Evolutionary conservation across 2,329 filamentous ascomycete species (phyloP).

Genomic region (Alternaria triticina): DNA sequence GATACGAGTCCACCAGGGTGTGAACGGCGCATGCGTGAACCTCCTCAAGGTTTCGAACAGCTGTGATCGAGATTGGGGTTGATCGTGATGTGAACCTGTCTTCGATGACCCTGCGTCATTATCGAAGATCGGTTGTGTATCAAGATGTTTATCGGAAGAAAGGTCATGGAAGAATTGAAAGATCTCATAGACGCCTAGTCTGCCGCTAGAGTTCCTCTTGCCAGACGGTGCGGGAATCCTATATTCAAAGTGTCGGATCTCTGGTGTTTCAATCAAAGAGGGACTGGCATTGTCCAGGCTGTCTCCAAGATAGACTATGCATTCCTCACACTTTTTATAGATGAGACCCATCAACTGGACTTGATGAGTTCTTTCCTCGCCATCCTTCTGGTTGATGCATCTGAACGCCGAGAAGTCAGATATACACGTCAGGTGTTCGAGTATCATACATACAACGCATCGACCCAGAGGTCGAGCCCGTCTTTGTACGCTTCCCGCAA

Average conservation of each 20-base stretch:
- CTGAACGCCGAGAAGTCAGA: background rate
- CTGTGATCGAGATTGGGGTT: background rate
- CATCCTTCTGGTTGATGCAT: slow-evolving; percentile 27
- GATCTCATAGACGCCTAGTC: background rate
- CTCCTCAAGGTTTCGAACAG: slow-evolving; percentile 14
- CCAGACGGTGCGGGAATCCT: background rate
- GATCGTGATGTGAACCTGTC: background rate
- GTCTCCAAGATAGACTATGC: slow-evolving; percentile 21
- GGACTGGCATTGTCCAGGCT: background rate
- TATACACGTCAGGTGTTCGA: background rate
- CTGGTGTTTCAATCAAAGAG: background rate
- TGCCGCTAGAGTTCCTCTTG: background rate
- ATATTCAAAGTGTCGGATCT: background rate
- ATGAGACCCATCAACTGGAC: slow-evolving; percentile 26
- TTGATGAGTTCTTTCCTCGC: slow-evolving; percentile 20
- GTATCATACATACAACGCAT: slow-evolving; percentile 15
- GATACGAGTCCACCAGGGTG: slow-evolving; percentile 23
- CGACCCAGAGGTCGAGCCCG: slow-evolving; percentile 18
- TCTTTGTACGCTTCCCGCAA: slow-evolving; percentile 8
- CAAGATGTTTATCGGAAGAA: background rate
- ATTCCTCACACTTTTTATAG: slow-evolving; percentile 6
- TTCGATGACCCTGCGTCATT: background rate
- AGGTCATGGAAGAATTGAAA: background rate
- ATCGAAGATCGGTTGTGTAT: background rate
- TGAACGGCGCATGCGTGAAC: slow-evolving; percentile 21